Evolutionary conservation across 495 filamentous ascomycete species (phyloP), one percentile per base, ranked within the genome.

Genomic region (Aspergillus nidulans): DNA sequence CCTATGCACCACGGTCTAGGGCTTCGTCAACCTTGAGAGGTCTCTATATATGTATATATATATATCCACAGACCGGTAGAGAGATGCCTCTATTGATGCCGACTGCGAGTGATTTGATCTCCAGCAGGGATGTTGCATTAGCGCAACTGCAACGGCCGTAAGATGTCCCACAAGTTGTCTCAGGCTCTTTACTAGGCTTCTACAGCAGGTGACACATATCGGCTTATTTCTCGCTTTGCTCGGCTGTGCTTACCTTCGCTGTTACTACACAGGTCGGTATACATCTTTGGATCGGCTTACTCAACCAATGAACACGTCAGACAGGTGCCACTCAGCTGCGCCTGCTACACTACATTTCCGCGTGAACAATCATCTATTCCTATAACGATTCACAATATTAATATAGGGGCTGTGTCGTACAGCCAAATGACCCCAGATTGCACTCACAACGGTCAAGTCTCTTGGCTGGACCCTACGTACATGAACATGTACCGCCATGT

Each of bases 291-390:
- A 34, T 34, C 30, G 5, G 26, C 8, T 34, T 34, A 34, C 30
- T 34, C 30, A 34, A 34, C 10, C 10, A 6, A 34, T 49, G 45
- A 49, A 49, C 45, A 49, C 45, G 45, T 49, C 45, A 49, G 45
- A 49, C 45, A 49, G 36, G 45, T 49, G 6, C 45, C 42, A 25
- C 13, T 15, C 45, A 49, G 36, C 28, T 49, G 6, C 45, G 23
- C 13, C 13, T 15, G 8, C 12, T 28, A 21, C 40, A 23, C 38
- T 20, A 18, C 38, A 18, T 40, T 19, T 18, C 38, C 38, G 16
- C 38, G 18, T 40, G 18, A 12, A 12, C 30, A n/a, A n/a, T n/a
- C n/a, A n/a, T n/a, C n/a, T n/a, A n/a, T n/a, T n/a, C n/a, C n/a
- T n/a, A n/a, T n/a, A n/a, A n/a, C n/a, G n/a, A n/a, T n/a, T n/a